Base-by-base conservation (phyloP, 2,329 filamentous ascomycete species). In the Penicillium palitans region DNA sequence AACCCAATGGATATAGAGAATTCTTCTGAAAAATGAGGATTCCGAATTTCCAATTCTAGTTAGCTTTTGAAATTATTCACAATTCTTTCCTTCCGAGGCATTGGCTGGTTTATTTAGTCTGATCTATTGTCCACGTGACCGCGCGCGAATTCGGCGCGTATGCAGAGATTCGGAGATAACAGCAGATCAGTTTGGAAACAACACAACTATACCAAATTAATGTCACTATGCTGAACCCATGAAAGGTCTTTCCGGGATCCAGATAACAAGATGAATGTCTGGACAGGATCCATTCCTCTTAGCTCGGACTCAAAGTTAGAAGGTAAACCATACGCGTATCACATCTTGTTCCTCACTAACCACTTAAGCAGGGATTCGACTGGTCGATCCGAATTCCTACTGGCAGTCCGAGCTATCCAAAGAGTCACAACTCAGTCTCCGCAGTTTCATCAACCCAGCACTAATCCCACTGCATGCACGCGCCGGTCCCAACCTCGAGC, bases 391-490 rank as follows among this genome's bases (percentile, higher is more conserved):
- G 41, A 68, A 66, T 19, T 68, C 72, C 25, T 68, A 66, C 53
- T 68, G 68, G 61, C 72, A 74, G 58, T 69, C 67, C 37, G 68
- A 73, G 57, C 60, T 76, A 60, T 63, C 67, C 12, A 76, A 70
- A 60, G 66, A 70, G 35, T 66, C 71, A 5, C 72, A 61, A 21
- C 68, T 78, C 10, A 63, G 60, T 21, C 57, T 78, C 27, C 68
- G 67, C 33, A 69, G 69, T 58, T 75, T 76, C 33, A 74, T 78
- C 29, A 74, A 77, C 31, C 75, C 75, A 7, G 66, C 71, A n/a
- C 65, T 76, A 12, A 72, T 78, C 29, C 76, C 76, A 31, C 65
- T 78, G 5, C 72, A 76, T 57, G 74, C 73, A n/a, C 72, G 76
- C 48, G 70, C 68, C 7, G 75, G 76, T 12, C 74, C 74, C 6